A percentile compares a stretch with the other conserved stretches of the same genome.
Conservation (phyloP, 257 asterid genomes). For the Galeopsis tetrahit region DNA sequence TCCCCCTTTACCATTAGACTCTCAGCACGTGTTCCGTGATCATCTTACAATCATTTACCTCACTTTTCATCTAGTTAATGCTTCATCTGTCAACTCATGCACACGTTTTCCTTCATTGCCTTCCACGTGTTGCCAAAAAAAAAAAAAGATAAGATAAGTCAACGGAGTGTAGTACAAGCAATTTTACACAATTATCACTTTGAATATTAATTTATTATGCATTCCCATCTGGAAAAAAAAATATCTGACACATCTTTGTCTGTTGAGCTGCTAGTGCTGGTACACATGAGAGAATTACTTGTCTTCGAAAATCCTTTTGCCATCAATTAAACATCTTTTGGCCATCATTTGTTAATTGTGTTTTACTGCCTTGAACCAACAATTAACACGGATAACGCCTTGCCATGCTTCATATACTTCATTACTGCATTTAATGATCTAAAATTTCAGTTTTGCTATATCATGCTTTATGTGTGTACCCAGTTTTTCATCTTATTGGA, state of each 20-base stretch:
- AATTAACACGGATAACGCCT: neutral
- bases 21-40: neutral
- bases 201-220: neutral
- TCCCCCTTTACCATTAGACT: neutral
- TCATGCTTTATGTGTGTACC: neutral
- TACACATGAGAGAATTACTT: neutral
- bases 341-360: slow-evolving; percentile 4
- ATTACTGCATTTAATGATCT: neutral
- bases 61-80: slow-evolving; percentile 11
- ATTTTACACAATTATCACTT: neutral
- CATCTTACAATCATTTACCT: neutral
- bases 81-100: neutral
- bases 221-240: neutral
- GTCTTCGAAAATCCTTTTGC: neutral
- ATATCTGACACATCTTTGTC: neutral
- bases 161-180: neutral
- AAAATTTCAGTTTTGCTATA: neutral
- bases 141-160: neutral
- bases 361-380: slow-evolving; percentile 1
- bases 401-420: slow-evolving; percentile 7
- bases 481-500: neutral
- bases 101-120: neutral
- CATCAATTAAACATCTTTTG: neutral
- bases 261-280: slow-evolving; percentile 10
- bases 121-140: neutral